phyloP scores from a whole-genome alignment of 2,329 filamentous ascomycete genomes.

The Xylogone sp. region DNA sequence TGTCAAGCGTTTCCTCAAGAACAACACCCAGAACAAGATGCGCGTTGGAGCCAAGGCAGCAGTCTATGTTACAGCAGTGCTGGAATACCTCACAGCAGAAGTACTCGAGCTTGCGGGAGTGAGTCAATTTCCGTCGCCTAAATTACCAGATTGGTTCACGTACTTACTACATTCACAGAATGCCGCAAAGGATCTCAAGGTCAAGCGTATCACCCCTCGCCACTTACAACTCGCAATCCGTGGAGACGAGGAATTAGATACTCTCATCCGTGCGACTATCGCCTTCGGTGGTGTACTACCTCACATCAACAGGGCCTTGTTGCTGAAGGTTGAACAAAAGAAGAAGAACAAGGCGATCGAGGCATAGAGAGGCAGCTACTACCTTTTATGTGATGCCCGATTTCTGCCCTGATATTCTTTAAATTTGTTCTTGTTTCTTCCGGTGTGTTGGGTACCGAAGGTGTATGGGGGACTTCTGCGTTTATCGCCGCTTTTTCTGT shows the following conservation, averaged over 20 bases:
- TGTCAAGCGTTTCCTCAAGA: conserved; percentile 99
- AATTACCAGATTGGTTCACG: conserved; percentile 5
- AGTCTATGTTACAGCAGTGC: conserved; percentile 95
- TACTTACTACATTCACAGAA: conserved; percentile 51
- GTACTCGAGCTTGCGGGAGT: conserved; percentile 94
- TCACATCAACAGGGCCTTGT: conserved; percentile 95
- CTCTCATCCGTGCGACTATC: conserved; percentile 94
- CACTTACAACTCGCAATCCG: conserved; percentile 97
- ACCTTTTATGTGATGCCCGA: conserved; percentile 3
- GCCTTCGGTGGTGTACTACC: conserved; percentile 97
- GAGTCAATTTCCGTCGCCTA: conserved; percentile 35
- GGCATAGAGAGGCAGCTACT: conserved; percentile 24
- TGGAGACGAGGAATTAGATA: conserved; percentile 97
- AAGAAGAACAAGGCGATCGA: conserved; percentile 68
- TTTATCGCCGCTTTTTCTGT: background rate
- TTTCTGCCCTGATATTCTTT: conserved; percentile 7
- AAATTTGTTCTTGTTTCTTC: conserved; percentile 5
- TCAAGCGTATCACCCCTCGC: conserved; percentile 98
- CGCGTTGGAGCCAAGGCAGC: conserved; percentile 98
- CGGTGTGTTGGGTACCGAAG: conserved; percentile 11
- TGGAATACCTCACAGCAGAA: conserved; percentile 97
- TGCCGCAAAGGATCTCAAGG: conserved; percentile 98
- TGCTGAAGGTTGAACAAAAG: conserved; percentile 97
- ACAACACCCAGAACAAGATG: conserved; percentile 99
- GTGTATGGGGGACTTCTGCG: conserved; percentile 17